A percentile compares a stretch with the other conserved stretches of the same genome.
Conservation (phyloP, 345 rosid genomes). For the Gossypium thurberi region DNA sequence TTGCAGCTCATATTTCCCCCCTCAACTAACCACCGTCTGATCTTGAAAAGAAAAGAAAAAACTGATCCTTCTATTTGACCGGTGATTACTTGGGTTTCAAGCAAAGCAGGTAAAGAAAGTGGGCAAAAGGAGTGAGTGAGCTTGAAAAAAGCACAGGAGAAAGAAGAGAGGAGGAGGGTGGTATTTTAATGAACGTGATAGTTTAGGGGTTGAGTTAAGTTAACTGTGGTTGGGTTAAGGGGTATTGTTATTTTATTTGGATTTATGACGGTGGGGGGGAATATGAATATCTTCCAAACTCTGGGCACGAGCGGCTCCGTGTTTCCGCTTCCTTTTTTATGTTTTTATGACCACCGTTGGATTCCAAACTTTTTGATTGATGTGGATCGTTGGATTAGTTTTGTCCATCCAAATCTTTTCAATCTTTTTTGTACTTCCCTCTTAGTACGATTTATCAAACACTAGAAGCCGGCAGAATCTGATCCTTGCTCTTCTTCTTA, state of each 20-base stretch:
- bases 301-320: conserved; percentile 74
- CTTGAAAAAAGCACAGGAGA: background rate
- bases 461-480: background rate
- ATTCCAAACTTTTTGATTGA: conserved; percentile 16
- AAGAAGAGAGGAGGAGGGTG: background rate
- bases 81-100: conserved; percentile 4
- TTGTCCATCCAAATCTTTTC: conserved; percentile 14
- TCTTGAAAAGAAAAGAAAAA: background rate
- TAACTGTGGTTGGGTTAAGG: conserved; percentile 40
- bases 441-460: background rate
- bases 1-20: conserved; percentile 44
- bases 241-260: background rate
- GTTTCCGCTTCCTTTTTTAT: conserved; percentile 48
- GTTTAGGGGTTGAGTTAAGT: conserved; percentile 15
- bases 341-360: conserved; percentile 20
- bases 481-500: background rate
- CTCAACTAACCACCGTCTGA: conserved; percentile 14
- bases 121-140: background rate
- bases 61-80: background rate
- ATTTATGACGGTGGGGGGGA: background rate
- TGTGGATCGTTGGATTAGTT: conserved; percentile 20
- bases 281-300: conserved; percentile 53
- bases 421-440: conserved; percentile 3
- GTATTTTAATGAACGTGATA: background rate
- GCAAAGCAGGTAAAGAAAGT: background rate